These are phyloP conservation scores for Pestalotiopsis sp. DNA, from an alignment of 2,329 filamentous ascomycete species.

Conservation along the genomic window DNA sequence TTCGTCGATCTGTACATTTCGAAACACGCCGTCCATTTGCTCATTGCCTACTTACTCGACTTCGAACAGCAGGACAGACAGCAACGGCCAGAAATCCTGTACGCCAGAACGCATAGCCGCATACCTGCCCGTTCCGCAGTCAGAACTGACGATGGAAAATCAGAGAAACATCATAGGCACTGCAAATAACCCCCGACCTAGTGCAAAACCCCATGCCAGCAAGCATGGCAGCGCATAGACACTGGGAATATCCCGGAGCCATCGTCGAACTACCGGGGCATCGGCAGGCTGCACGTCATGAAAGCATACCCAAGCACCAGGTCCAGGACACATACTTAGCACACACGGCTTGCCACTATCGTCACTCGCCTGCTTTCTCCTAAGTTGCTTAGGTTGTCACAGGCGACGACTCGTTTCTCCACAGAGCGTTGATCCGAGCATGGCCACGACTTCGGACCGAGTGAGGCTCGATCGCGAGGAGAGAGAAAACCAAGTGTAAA, in stretches of 20 bases:
- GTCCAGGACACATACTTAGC: background rate
- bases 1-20: background rate
- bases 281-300: background rate
- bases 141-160: background rate
- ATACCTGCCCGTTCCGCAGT: background rate
- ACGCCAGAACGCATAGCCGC: no score
- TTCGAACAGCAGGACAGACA: no score
- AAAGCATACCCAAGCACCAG: background rate
- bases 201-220: background rate
- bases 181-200: background rate
- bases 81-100: no score
- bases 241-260: background rate
- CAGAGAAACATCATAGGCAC: background rate
- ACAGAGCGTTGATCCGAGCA: background rate
- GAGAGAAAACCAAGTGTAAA: background rate
- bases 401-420: background rate
- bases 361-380: background rate
- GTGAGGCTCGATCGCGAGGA: background rate
- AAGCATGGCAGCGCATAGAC: background rate
- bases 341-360: background rate
- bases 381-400: background rate
- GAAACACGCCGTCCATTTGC: background rate
- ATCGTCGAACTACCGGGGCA: background rate
- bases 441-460: background rate
- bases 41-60: background rate